phyloP scores from a whole-genome alignment of 371 early-diverging fungal species.

The Capillidium heterosporum region DNA sequence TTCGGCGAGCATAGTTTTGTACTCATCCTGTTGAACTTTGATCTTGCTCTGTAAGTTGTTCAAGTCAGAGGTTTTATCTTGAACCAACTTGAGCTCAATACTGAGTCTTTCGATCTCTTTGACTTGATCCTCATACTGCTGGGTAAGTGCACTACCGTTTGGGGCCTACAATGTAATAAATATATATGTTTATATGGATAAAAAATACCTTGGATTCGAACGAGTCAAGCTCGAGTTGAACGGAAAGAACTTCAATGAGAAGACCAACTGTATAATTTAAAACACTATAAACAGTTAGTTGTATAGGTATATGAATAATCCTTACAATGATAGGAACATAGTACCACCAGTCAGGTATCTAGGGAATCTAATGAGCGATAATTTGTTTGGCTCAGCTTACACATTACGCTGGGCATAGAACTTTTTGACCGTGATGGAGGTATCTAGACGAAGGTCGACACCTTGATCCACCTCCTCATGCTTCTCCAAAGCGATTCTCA shows the following conservation, averaged over 20 bases:
- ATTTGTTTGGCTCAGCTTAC: not conserved
- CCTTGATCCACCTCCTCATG: not conserved
- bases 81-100: not conserved
- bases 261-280: not conserved
- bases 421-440: not conserved
- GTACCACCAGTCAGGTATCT: not conserved
- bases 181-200: not conserved
- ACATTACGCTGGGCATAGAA: not conserved
- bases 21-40: not conserved
- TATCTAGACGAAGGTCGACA: not conserved
- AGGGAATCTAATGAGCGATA: not conserved
- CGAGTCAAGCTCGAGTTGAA: not conserved
- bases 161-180: not conserved
- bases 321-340: constrained; percentile 2
- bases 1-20: not conserved
- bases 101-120: not conserved
- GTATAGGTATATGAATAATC: not conserved
- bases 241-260: not conserved
- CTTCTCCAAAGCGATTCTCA: not conserved
- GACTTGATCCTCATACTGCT: not conserved
- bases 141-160: not conserved
- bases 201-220: not conserved
- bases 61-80: not conserved
- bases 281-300: not conserved
- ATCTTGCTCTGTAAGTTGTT: not conserved